Evolutionary conservation across 305 asterid species (phyloP), one percentile per base, ranked within the genome.

Genomic region (Fraxinus sp.): DNA sequence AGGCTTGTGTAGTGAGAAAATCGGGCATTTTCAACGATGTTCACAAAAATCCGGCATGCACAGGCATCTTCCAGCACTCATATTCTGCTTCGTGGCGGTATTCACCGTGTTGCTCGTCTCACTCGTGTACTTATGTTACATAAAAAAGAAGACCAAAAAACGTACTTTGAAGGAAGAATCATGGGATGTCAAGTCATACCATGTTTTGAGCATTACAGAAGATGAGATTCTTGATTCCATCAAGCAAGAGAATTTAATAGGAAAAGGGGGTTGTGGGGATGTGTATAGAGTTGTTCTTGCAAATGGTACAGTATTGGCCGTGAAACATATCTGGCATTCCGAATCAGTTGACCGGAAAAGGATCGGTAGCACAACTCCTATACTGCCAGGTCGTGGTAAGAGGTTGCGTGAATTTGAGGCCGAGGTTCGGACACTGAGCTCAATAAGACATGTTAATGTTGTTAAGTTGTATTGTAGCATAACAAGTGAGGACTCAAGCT

Each of bases 261-360:
- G 99, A 26, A 92, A 91, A 86, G 99, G 99, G 26, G 99, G 99
- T 14, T 93, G 97, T 1, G 99, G 99, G 28, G 90, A 89, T 24
- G 99, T 96, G 41, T 96, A 96, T 59, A 91, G 89, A 20, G 93
- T 89, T 1, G 80, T 86, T 1, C 88, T 91, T 0, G 84, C 89
- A 30, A 89, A 92, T 13, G 94, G 93, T 11, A 86, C 85, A 79
- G 95, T 91, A 57, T 80, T 96, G 41, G 99, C 99, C 0, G 98
- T 94, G 83, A 96, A 96, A 57, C 99, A 96, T 86, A 92, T 96
- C 20, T 90, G 93, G 96, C 97, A 92, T 77, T 77, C 89, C 0
- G 89, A 83, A 10, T 87, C 71, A 33, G 36, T 76, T 18, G 78
- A 81, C 36, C 73, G 75, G 74, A 86, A 78, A 52, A 86, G 35